phyloP scores from a whole-genome alignment of 2,329 filamentous ascomycete species.

The Pseudopyricularia javanii region DNA sequence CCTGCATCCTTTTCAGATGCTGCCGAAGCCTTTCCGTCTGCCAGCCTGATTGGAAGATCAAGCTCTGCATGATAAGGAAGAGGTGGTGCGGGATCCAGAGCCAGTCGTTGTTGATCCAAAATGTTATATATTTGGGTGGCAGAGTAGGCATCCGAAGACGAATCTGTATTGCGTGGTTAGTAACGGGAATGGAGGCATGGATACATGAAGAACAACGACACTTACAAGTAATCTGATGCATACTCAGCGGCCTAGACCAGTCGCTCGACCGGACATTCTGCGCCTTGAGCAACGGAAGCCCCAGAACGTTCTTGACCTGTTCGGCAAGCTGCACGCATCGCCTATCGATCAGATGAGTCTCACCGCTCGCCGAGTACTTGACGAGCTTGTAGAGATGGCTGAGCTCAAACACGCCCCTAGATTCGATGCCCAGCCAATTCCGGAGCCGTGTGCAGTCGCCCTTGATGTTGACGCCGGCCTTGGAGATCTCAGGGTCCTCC shows the following conservation, averaged over 20 bases:
- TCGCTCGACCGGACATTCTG: slow-evolving; percentile 56
- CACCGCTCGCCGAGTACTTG: slow-evolving; percentile 43
- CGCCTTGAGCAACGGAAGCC: slow-evolving; percentile 66
- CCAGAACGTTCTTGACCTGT: slow-evolving; percentile 60
- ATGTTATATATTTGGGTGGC: slow-evolving; percentile 60
- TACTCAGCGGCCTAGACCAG: slow-evolving; percentile 54
- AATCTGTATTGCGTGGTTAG: slow-evolving; percentile 37
- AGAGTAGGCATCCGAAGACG: slow-evolving; percentile 76
- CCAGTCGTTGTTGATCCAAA: slow-evolving; percentile 55
- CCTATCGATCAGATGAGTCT: slow-evolving; percentile 50
- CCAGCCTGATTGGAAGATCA: slow-evolving; percentile 47
- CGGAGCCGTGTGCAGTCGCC: slow-evolving; percentile 58
- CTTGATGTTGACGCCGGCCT: slow-evolving; percentile 65
- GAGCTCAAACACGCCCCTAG: slow-evolving; percentile 63
- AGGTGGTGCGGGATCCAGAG: slow-evolving; percentile 58
- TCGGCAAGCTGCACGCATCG: slow-evolving; percentile 50
- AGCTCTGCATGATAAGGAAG: slow-evolving; percentile 58
- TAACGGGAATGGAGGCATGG: slow-evolving; percentile 2
- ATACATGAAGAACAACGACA: slow-evolving; percentile 4
- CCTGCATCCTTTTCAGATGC: slow-evolving; percentile 17
- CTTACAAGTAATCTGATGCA: slow-evolving; percentile 60
- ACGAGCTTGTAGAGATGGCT: slow-evolving; percentile 73
- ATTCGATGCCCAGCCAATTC: slow-evolving; percentile 51
- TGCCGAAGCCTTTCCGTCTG: slow-evolving; percentile 22
- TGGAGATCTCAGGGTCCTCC: slow-evolving; percentile 56